Base-by-base conservation (phyloP, 2,329 filamentous ascomycete species). In the Fusarium illudens region DNA sequence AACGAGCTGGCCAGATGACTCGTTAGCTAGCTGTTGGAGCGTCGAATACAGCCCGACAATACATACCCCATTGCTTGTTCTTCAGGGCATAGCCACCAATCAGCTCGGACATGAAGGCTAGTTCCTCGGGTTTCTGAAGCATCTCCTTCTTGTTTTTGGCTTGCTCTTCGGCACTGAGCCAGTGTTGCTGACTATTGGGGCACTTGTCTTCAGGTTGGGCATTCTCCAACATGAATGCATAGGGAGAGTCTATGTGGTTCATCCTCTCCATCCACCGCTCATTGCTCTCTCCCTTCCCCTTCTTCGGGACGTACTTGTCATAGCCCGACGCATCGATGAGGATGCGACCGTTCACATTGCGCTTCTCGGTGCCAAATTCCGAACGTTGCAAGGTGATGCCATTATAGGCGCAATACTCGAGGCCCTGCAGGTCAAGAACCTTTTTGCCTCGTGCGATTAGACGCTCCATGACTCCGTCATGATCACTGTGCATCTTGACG, bases 31-130 rank as follows among this genome's bases (percentile, higher is more conserved):
- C 19, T 19, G 20, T 51, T 15, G 13, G 20, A 13, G 10, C 13
- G 9, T 42, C 5, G 15, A 27, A 11, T 32, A 33, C 2, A 11
- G 11, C 42, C 8, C 10, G 11, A 6, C 1, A 13, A 30, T 4
- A 77, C 79, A 75, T 65, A 80, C 80, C 64, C 83, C 82, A 84
- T 5, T 77, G 52, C 73, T 83, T 83, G 61, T 81, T 83, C 72
- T 83, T 83, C 52, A 84, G 72, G 0, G 82, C 79, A 56, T 81
- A 85, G 0, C 82, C 84, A 7, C 80, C 73, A 33, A 83, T 71
- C 36, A 81, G 59, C 6, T 79, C 81, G 0, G 77, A 77, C 61
- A 84, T 77, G 54, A 78, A 83, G 51, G 78, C 77, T 6, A 84
- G 73, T 13, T 82, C 75, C 0, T 80, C 73, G 22, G 78, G 74